Evolutionary conservation across 495 filamentous ascomycete species (phyloP).

Genomic region (Xylaria curta): DNA sequence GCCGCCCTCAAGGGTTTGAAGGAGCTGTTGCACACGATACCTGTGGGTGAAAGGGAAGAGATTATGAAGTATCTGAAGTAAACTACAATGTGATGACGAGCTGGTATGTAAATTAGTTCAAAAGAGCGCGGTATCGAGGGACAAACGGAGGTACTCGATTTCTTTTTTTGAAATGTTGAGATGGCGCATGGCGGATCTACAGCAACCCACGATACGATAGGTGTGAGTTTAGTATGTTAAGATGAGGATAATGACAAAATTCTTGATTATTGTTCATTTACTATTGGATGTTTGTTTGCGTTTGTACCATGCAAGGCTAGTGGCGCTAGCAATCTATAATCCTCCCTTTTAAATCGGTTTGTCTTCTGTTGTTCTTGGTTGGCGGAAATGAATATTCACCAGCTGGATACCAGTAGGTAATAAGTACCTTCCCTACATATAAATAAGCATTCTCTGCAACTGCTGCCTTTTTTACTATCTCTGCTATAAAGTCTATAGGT

Average conservation of each 20-base stretch:
- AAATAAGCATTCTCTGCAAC: background rate
- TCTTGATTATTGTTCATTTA: background rate
- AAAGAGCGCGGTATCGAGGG: background rate
- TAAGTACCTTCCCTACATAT: background rate
- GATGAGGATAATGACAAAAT: slow-evolving; percentile 9
- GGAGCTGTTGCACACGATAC: slow-evolving; percentile 82
- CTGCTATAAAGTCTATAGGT: background rate
- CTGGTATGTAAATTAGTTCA: slow-evolving; percentile 3
- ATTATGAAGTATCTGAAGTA: slow-evolving; percentile 73
- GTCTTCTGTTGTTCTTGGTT: no score
- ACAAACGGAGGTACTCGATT: no score
- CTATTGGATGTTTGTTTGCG: background rate
- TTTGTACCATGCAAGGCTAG: background rate
- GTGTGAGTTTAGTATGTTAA: slow-evolving; percentile 4
- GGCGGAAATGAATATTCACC: no score
- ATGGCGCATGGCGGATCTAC: background rate
- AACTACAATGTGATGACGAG: slow-evolving; percentile 9
- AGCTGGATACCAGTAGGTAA: background rate
- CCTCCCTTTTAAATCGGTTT: no score
- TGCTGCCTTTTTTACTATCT: background rate
- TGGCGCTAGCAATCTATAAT: no score
- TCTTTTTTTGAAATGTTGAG: background rate
- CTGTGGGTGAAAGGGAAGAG: slow-evolving; percentile 85
- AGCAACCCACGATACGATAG: background rate
- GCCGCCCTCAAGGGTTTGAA: slow-evolving; percentile 83